Conservation (phyloP, 139 green algal genomes). For the Chlorella vulgaris region DNA sequence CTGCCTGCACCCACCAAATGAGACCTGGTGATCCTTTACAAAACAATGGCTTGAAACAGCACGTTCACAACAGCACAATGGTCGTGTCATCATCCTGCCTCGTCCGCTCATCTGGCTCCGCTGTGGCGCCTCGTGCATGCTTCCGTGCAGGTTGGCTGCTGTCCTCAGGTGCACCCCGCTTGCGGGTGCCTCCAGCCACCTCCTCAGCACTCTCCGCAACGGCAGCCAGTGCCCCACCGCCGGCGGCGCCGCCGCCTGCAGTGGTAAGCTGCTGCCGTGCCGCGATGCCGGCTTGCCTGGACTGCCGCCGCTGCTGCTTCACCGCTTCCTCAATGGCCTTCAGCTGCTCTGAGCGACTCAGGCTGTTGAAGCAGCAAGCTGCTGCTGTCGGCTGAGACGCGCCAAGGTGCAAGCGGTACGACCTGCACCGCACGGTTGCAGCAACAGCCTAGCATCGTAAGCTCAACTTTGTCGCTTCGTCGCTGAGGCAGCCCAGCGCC, state of each 20-base stretch:
- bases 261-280: not conserved
- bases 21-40: too few species aligned
- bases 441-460: too few species aligned
- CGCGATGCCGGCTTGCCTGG: not conserved
- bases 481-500: too few species aligned
- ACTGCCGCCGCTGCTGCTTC: constrained; percentile 28
- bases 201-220: not conserved
- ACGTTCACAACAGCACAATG: too few species aligned
- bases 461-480: too few species aligned
- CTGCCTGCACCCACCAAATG: not conserved
- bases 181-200: not conserved
- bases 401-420: not conserved
- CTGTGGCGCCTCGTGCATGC: not conserved
- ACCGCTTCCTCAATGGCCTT: constrained; percentile 3
- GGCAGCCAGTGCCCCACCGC: not conserved
- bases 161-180: not conserved
- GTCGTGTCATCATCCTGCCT: too few species aligned
- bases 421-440: not conserved
- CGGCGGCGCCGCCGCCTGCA: not conserved
- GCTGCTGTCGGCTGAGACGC: not conserved
- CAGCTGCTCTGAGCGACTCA: not conserved
- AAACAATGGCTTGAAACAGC: too few species aligned
- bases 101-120: not conserved
- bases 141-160: constrained; percentile 13
- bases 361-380: not conserved